Base-by-base conservation (phyloP, 495 filamentous ascomycete genomes). In the Oidiodendron maius region DNA sequence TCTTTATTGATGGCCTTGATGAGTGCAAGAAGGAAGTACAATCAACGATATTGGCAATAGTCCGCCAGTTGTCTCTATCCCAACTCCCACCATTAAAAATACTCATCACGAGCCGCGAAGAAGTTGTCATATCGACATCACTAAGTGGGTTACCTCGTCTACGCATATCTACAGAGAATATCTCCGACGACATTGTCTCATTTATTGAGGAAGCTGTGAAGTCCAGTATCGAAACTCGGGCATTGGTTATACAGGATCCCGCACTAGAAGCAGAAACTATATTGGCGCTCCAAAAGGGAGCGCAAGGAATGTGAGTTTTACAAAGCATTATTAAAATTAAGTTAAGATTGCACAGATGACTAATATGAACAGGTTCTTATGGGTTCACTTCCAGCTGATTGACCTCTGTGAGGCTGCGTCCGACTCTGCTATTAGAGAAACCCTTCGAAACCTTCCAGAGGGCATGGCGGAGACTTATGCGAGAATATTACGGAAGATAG, bases 341-440 rank as follows among this genome's bases (percentile, higher is more conserved):
- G n/a, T 2, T 20, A 3, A 11, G 13, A 42, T 21, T 20, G 28
- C 2, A 17, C 11, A 32, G 28, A 32, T n/a, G 28, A n/a, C 28
- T 32, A 8, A 32, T 32, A 32, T 32, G 8, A 32, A n/a, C 12
- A 44, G 41, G 41, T 69, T 69, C 40, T 61, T 68, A 8, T 69
- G 63, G 65, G 56, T 55, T n/a, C n/a, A 40, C 25, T 58, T 67
- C 30, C 57, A 60, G 25, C 44, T 68, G 8, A 41, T 58, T 37
- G 65, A 68, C 21, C 46, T 68, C 9, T 67, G 65, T 36, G 38
- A 42, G 38, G 56, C 62, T 38, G 23, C 26, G 20, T 53, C 58
- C 32, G 65, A 68, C 38, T 40, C 64, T 9, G 65, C 62, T 23
- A 68, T 68, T 25, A 43, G 50, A 4, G 36, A 59, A 4, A 41